Percentiles rank a stretch among this genome's conserved stretches.
These are phyloP conservation scores for Cyberlindnera nakhonratchasimensis DNA, from an alignment of 805 yeast species.

Conservation along the genomic window DNA sequence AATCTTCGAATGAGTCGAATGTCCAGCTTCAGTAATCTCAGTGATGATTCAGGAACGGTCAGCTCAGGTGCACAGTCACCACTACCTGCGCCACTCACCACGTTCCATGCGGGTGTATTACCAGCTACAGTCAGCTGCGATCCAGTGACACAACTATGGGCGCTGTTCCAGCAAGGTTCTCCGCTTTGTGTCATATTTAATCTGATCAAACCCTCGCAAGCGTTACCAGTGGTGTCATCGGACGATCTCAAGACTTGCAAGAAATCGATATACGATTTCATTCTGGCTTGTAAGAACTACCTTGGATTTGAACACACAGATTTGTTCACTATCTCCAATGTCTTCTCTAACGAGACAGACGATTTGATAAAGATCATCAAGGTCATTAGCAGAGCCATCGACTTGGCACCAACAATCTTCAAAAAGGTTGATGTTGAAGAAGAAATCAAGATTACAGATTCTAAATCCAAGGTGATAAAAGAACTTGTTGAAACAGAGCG, in stretches of 20 bases:
- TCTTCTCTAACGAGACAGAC: slow-evolving; percentile 76
- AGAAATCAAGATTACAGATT: slow-evolving; percentile 39
- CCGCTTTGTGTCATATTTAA: slow-evolving; percentile 87
- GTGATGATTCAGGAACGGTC: slow-evolving; percentile 31
- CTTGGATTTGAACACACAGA: slow-evolving; percentile 74
- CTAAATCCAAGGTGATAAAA: slow-evolving; percentile 71
- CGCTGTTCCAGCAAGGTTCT: slow-evolving; percentile 86
- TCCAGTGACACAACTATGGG: slow-evolving; percentile 89
- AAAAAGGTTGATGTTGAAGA: slow-evolving; percentile 31
- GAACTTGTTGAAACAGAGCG: slow-evolving; percentile 90
- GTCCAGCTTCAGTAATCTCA: slow-evolving; percentile 32
- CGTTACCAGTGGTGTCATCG: slow-evolving; percentile 62
- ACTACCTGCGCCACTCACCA: slow-evolving; percentile 33
- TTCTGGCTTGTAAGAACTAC: slow-evolving; percentile 78
- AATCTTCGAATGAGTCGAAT: slow-evolving; percentile 33
- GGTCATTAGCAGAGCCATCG: slow-evolving; percentile 65
- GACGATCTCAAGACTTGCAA: slow-evolving; percentile 85
- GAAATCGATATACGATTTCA: slow-evolving; percentile 84
- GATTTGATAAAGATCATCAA: slow-evolving; percentile 71
- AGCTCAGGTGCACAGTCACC: slow-evolving; percentile 28
- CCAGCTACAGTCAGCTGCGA: slow-evolving; percentile 77
- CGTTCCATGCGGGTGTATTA: slow-evolving; percentile 72
- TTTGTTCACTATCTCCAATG: slow-evolving; percentile 86
- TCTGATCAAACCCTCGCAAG: slow-evolving; percentile 54
- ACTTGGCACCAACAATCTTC: slow-evolving; percentile 44